Percentiles rank a stretch among this genome's conserved stretches.
phyloP scores from a whole-genome alignment of 2,329 filamentous ascomycete genomes.

The Trichothecium sympodiale region DNA sequence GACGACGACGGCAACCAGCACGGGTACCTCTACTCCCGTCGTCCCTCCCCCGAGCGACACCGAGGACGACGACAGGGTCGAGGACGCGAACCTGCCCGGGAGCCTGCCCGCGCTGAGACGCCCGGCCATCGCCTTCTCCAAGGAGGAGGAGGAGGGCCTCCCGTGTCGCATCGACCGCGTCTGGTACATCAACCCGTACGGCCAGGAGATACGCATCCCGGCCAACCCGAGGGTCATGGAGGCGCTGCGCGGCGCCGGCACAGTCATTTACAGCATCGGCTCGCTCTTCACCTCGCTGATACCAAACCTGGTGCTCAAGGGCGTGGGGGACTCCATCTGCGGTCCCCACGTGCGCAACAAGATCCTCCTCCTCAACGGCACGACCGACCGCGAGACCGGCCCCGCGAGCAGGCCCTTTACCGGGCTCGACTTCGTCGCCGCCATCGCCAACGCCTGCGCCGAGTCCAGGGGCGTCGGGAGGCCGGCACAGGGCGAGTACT shows the following conservation, averaged over 20 bases:
- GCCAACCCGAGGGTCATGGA: conserved; percentile 73
- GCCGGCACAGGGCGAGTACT: conserved; percentile 36
- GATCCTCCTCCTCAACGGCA: conserved; percentile 77
- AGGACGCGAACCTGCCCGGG: conserved; percentile 73
- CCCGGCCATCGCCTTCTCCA: conserved; percentile 74
- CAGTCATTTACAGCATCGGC: conserved; percentile 86
- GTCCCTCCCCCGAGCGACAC: conserved; percentile 29
- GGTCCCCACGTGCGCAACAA: conserved; percentile 46
- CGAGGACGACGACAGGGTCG: conserved; percentile 52
- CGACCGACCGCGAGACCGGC: conserved; percentile 76
- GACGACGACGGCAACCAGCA: too few species aligned
- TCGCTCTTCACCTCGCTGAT: conserved; percentile 84
- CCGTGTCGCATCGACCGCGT: conserved; percentile 67
- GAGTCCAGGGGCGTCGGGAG: conserved; percentile 46
- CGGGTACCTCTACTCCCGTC: conserved; percentile 16
- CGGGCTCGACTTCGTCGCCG: conserved; percentile 70
- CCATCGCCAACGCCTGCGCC: conserved; percentile 64
- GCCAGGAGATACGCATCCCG: conserved; percentile 81
- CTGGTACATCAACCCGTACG: conserved; percentile 98
- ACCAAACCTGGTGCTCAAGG: conserved; percentile 65
- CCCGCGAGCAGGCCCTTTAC: conserved; percentile 54
- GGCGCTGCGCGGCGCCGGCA: conserved; percentile 51
- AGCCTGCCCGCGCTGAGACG: conserved; percentile 69
- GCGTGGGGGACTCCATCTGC: conserved; percentile 52
- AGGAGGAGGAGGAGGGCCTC: conserved; percentile 63